phyloP scores from a whole-genome alignment of 164 flowering plant genomes.

The Vitis amurensis region DNA sequence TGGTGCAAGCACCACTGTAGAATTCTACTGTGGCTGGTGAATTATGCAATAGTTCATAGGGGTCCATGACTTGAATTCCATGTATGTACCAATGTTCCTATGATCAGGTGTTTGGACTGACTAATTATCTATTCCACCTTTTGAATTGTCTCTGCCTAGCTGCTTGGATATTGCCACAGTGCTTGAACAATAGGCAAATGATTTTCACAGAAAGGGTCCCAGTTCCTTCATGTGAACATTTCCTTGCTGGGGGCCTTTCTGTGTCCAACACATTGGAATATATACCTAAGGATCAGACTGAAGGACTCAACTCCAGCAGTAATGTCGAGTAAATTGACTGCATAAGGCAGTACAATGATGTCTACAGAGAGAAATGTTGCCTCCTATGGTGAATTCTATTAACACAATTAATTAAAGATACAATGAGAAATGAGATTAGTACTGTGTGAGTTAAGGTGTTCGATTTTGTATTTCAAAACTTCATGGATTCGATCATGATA shows the following conservation, averaged over 20 bases:
- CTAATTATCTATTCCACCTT: conserved; percentile 10
- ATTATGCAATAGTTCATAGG: too few species aligned
- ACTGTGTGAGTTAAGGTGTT: too few species aligned
- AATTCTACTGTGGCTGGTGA: too few species aligned
- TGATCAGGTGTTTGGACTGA: conserved; percentile 21
- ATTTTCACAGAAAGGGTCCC: background rate
- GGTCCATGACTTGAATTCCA: background rate
- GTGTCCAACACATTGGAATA: background rate
- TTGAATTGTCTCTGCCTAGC: background rate
- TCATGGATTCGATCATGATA: too few species aligned
- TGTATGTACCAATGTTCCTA: conserved; percentile 2
- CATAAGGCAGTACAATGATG: background rate
- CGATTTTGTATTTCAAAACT: too few species aligned
- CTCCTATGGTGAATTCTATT: too few species aligned
- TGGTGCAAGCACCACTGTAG: too few species aligned
- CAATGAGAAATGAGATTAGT: too few species aligned
- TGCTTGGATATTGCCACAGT: too few species aligned
- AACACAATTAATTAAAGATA: too few species aligned
- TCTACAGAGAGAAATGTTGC: background rate
- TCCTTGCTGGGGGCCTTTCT: background rate
- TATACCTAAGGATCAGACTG: background rate
- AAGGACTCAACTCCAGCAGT: too few species aligned
- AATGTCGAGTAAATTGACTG: too few species aligned
- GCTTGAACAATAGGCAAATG: conserved; percentile 4
- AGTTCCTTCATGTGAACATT: background rate